A percentile compares a stretch with the other conserved stretches of the same genome.
These are phyloP conservation scores for Phoma sp. DNA, from an alignment of 2,329 filamentous ascomycete genomes.

Conservation along the genomic window DNA sequence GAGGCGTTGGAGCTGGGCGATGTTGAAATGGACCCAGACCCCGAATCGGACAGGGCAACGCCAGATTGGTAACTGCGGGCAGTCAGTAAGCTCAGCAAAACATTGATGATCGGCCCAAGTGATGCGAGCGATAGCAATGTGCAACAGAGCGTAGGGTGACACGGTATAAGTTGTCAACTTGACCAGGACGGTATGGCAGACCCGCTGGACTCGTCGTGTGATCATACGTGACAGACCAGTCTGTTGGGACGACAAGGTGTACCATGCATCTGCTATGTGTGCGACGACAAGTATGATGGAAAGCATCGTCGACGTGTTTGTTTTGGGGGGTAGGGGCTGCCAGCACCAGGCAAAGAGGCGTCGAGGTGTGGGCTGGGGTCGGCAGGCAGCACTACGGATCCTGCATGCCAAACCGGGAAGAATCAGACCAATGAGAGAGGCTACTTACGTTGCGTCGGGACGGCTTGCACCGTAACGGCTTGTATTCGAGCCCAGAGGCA, in stretches of 20 bases:
- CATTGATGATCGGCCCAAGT: slow-evolving; percentile 34
- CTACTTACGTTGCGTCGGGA: slow-evolving; percentile 63
- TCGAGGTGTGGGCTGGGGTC: slow-evolving; percentile 44
- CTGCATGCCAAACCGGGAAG: slow-evolving; percentile 41
- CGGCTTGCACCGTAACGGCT: slow-evolving; percentile 59
- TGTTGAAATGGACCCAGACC: slow-evolving; percentile 60
- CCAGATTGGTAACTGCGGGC: slow-evolving; percentile 57
- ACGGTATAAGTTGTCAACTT: slow-evolving; percentile 48
- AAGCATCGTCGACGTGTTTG: slow-evolving; percentile 50
- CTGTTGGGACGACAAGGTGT: slow-evolving; percentile 46
- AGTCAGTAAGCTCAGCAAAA: slow-evolving; percentile 45
- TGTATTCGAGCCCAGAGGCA: slow-evolving; percentile 56
- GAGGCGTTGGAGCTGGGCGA: slow-evolving; percentile 59
- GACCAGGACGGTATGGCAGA: slow-evolving; percentile 45
- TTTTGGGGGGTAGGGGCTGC: slow-evolving; percentile 46
- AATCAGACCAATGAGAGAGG: slow-evolving; percentile 47
- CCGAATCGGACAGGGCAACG: slow-evolving; percentile 61
- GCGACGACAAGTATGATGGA: slow-evolving; percentile 42
- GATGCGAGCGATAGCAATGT: slow-evolving; percentile 47
- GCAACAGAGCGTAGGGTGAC: slow-evolving; percentile 47
- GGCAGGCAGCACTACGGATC: slow-evolving; percentile 47
- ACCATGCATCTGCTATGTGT: slow-evolving; percentile 48
- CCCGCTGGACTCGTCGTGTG: slow-evolving; percentile 52
- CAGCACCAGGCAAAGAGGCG: slow-evolving; percentile 46
- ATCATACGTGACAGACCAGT: slow-evolving; percentile 52